Base-by-base conservation (phyloP, 768 basidiomycete genomes). In the Leccinum boreale region DNA sequence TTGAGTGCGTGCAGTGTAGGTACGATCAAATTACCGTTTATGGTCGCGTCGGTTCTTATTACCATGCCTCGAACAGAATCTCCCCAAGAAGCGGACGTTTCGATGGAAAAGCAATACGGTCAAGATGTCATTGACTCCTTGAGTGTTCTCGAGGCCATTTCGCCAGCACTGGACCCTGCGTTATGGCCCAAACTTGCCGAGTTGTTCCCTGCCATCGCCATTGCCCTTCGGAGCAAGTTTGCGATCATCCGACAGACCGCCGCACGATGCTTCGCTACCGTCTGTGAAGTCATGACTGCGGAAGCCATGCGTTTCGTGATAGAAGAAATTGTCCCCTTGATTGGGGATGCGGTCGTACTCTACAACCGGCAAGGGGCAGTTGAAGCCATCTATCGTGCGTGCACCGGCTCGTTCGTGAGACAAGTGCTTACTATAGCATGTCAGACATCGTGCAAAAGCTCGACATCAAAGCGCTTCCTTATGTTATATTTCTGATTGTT, bases 401-500 rank as follows among this genome's bases (percentile, higher is more conserved):
- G 11, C 42, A 46, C 49, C 21, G n/a, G 23, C 28, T 19, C 46
- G n/a, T 42, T 42, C 19, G 29, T 15, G 15, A 21, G 15, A 46
- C 36, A n/a, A 24, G 58, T 23, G 46, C 56, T 70, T 50, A 62
- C 67, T 8, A 60, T 15, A 8, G 59, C 42, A 53, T 39, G 0
- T 19, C 65, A 98, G 96, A 96, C 70, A 87, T 98, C 62, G 89
- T 98, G 28, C 89, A 94, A 62, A 82, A 83, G 59, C 83, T 99
- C 51, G 94, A 98, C 64, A 85, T 97, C 74, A 95, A 94, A 70
- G 90, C 94, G 7, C 77, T 99, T 45, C 96, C 97, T 11, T 99
- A 98, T 68, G 89, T 98, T 9, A 90, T 98, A 59, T 98, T 99
- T 75, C 79, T 99, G 74, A 85, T 99, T 31, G 95, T 98, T 0